phyloP scores from a whole-genome alignment of 768 basidiomycete species.

The Candolleomyces aberdarensis region DNA sequence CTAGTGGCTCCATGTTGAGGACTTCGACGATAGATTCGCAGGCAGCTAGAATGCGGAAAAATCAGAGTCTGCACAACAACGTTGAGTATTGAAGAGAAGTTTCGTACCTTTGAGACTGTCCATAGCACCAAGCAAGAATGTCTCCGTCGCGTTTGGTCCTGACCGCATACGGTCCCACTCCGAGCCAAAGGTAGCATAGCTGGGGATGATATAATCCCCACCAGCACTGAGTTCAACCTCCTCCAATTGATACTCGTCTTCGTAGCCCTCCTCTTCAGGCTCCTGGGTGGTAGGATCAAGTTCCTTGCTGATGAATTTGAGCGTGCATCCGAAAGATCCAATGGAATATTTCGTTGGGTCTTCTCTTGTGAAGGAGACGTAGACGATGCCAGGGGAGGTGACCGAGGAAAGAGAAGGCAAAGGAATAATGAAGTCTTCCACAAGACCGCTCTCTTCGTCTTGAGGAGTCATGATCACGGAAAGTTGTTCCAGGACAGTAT shows the following conservation, averaged over 20 bases:
- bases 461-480: slow-evolving; percentile 90
- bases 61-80: slow-evolving; percentile 3
- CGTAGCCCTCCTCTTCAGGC: slow-evolving; percentile 98
- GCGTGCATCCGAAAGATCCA: slow-evolving; percentile 84
- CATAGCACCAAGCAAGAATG: slow-evolving; percentile 88
- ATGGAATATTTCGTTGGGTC: slow-evolving; percentile 72
- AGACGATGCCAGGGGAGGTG: slow-evolving; percentile 80
- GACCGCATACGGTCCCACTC: slow-evolving; percentile 93
- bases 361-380: slow-evolving; percentile 90
- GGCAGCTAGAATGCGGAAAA: slow-evolving; percentile 57
- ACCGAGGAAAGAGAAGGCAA: slow-evolving; percentile 64
- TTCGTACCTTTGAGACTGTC: slow-evolving; percentile 88
- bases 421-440: slow-evolving; percentile 94
- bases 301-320: slow-evolving; percentile 97
- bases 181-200: slow-evolving; percentile 83
- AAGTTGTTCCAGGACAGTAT: slow-evolving; percentile 92
- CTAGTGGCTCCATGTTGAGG: slow-evolving; percentile 94
- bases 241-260: slow-evolving; percentile 97
- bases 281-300: slow-evolving; percentile 93
- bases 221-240: slow-evolving; percentile 92
- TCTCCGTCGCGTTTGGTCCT: slow-evolving; percentile 82
- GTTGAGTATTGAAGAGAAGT: slow-evolving; percentile 7
- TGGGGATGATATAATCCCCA: slow-evolving; percentile 95
- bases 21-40: slow-evolving; percentile 96
- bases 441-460: slow-evolving; percentile 66